Base-by-base conservation (phyloP, 495 filamentous ascomycete genomes). In the Pyrenopolyporus hunteri region DNA sequence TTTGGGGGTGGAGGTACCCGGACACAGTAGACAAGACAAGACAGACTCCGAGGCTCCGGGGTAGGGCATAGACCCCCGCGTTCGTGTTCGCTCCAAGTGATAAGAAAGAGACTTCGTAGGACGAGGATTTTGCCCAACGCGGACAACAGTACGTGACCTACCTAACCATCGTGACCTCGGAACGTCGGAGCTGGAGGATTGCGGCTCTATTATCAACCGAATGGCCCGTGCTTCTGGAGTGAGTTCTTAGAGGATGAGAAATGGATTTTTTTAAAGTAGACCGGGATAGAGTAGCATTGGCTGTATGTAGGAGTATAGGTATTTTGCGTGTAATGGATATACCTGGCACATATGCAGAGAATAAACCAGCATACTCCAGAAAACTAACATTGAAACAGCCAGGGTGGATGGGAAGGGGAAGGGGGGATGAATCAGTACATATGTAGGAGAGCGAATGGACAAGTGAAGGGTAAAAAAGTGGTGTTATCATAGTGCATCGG, bases 91-190 rank as follows among this genome's bases (percentile, higher is more conserved):
- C 11, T n/a, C n/a, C n/a, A n/a, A n/a, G n/a, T n/a, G n/a, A n/a
- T n/a, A n/a, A n/a, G n/a, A n/a, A n/a, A n/a, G n/a, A n/a, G n/a
- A n/a, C n/a, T n/a, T n/a, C n/a, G n/a, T n/a, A n/a, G n/a, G n/a
- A n/a, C n/a, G n/a, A n/a, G n/a, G n/a, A n/a, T n/a, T n/a, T n/a
- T n/a, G n/a, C n/a, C n/a, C n/a, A n/a, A n/a, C n/a, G n/a, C n/a
- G n/a, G n/a, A n/a, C n/a, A n/a, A n/a, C 9, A 29, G 26, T 29
- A 9, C 26, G 26, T 4, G n/a, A n/a, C n/a, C n/a, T n/a, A n/a
- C n/a, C n/a, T 54, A 33, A 59, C 50, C 61, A 64, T 64, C 55
- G 61, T 59, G 61, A 64, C 61, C 61, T 29, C 61, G 61, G 61
- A 64, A 64, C 42, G 32, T 44, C 61, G 61, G 61, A 64, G 61